phyloP scores from a whole-genome alignment of 306 rosid species.

The Acacia confusa region DNA sequence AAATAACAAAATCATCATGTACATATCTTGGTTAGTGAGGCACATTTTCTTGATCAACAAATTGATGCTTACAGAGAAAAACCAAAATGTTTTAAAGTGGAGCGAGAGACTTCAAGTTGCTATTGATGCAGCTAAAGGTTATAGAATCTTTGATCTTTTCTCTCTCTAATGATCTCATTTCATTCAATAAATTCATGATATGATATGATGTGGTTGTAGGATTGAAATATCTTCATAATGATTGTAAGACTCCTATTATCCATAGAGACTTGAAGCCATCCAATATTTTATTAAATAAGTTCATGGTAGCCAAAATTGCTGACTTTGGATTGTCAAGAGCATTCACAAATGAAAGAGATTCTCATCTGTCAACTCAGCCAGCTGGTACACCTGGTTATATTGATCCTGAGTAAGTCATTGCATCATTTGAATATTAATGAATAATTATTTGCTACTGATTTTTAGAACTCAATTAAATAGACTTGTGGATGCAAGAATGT shows the following conservation, averaged over 20 bases:
- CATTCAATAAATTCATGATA: too few relatives aligned
- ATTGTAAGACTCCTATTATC: conserved; percentile 13
- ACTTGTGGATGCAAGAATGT: too few relatives aligned
- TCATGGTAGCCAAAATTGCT: conserved; percentile 39
- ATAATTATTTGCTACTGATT: too few relatives aligned
- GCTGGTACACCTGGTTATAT: conserved; percentile 36
- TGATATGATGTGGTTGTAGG: neutral
- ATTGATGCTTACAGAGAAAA: neutral
- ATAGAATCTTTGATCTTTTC: neutral
- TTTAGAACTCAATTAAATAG: neutral
- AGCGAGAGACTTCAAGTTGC: conserved; percentile 9
- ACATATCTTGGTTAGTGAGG: neutral
- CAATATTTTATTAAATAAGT: conserved; percentile 40
- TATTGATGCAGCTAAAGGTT: conserved; percentile 17
- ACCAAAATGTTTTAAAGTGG: conserved; percentile 27
- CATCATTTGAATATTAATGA: too few relatives aligned
- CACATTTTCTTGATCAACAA: neutral
- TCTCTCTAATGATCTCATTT: neutral
- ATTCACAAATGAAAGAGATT: neutral
- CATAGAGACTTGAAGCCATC: conserved; percentile 49
- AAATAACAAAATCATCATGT: too few relatives aligned
- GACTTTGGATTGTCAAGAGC: conserved; percentile 44
- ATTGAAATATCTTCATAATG: conserved; percentile 30
- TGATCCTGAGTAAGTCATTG: conserved; percentile 37
- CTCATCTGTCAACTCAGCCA: conserved; percentile 23